These are phyloP conservation scores for Exophiala viscosa DNA, from an alignment of 2,329 filamentous ascomycete species.

Conservation along the genomic window DNA sequence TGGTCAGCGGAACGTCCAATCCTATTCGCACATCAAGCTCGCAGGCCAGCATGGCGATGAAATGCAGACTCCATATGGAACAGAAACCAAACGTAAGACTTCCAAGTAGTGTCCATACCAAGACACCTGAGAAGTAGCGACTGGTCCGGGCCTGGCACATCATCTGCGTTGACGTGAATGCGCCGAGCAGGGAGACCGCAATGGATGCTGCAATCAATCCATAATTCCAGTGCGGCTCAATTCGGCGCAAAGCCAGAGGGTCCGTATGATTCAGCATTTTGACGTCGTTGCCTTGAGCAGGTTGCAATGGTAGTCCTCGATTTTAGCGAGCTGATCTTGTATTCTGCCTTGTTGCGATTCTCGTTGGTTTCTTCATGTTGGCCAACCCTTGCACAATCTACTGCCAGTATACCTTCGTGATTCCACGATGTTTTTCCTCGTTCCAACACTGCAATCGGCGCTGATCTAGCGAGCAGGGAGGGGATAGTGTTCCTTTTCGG, in stretches of 20 bases:
- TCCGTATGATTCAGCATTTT: background rate
- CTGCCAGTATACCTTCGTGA: background rate
- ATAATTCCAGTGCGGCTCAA: conserved; percentile 30
- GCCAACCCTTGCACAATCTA: background rate
- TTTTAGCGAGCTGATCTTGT: background rate
- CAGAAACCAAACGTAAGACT: conserved; percentile 35
- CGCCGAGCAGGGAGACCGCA: conserved; percentile 33
- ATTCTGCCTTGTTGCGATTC: background rate
- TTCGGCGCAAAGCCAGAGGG: conserved; percentile 14
- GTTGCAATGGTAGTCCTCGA: background rate
- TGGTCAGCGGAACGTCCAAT: conserved; percentile 29
- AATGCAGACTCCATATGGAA: conserved; percentile 34
- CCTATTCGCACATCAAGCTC: conserved; percentile 33
- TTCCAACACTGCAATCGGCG: too few relatives aligned
- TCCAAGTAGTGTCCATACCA: conserved; percentile 32
- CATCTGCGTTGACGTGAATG: conserved; percentile 34
- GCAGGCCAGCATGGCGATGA: conserved; percentile 35
- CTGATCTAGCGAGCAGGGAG: background rate
- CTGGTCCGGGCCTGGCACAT: conserved; percentile 34
- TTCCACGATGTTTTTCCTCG: too few relatives aligned
- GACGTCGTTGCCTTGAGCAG: background rate
- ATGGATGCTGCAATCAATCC: conserved; percentile 32
- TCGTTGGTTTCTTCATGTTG: background rate
- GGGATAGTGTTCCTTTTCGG: background rate
- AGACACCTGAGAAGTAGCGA: conserved; percentile 29